Evolutionary conservation across 306 rosid genomes (phyloP).

Genomic region (Cajanus cajan): DNA sequence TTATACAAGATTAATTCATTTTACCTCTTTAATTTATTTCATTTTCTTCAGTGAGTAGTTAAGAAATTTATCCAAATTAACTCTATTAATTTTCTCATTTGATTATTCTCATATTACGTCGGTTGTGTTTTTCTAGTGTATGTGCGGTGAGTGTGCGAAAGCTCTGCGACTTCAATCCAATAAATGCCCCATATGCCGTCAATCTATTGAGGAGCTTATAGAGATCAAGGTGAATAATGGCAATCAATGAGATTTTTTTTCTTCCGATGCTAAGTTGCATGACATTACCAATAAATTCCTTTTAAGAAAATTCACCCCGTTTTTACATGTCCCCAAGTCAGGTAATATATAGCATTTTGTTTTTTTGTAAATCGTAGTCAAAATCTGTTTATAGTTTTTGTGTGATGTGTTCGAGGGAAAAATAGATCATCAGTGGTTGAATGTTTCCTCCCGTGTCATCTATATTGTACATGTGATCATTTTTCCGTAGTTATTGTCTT

Average conservation of each 20-base stretch:
- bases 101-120: conserved; percentile 24
- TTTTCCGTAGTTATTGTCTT: background rate
- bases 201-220: conserved; percentile 74
- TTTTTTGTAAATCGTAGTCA: conserved; percentile 41
- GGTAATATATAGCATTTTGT: conserved; percentile 23
- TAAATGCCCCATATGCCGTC: conserved; percentile 93
- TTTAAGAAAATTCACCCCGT: background rate
- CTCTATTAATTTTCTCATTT: background rate
- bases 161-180: conserved; percentile 70
- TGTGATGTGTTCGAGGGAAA: conserved; percentile 24
- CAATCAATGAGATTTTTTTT: conserved; percentile 31
- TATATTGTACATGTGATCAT: conserved; percentile 19
- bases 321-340: conserved; percentile 26
- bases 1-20: background rate
- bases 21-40: background rate
- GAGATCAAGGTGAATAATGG: conserved; percentile 69
- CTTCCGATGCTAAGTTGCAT: conserved; percentile 33
- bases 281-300: conserved; percentile 41
- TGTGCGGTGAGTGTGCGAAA: conserved; percentile 92
- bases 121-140: conserved; percentile 55
- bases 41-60: background rate
- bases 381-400: conserved; percentile 30
- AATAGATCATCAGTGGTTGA: conserved; percentile 20
- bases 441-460: background rate
- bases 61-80: background rate